Evolutionary conservation across 306 rosid species (phyloP), one percentile per base, ranked within the genome.

Genomic region (Macrotyloma uniflorum): DNA sequence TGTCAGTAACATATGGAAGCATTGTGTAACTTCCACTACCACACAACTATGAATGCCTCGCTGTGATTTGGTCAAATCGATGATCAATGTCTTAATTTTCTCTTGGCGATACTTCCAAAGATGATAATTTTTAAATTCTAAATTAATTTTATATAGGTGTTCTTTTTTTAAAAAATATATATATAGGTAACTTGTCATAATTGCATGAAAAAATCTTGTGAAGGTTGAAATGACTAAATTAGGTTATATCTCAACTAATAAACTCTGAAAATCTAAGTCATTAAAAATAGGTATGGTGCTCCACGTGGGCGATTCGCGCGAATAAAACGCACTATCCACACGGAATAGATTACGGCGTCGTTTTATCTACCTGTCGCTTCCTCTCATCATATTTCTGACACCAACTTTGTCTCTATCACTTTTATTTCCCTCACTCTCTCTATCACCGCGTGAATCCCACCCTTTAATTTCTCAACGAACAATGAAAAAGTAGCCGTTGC

Each of bases 401-500:
- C 59, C 28, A 1, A 13, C 35, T 6, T 18, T 22, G 50, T 54
- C 50, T 26, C 58, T 61, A 23, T 75, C 61, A 26, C 4, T 8
- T 72, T 57, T 8, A 11, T 6, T 4, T 5, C 8, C 2, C 3
- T 19, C 82, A 82, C 85, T 40, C 81, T 67, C 69, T 49, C n/a
- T 8, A 16, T 1, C 7, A 18, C 35, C 74, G 82, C 79, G 82
- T 82, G 75, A 18, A 4, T n/a, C 15, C 59, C 20, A 46, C 65
- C 20, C 36, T 1, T 38, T 28, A 43, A 3, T 1, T 14, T 40
- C 24, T 0, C 35, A 10, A 16, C 30, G 4, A 67, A 36, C 62
- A 61, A 77, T 16, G 47, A 19, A 64, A 24, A 79, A 59, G 38
- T 70, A 83, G 79, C 86, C 83, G 86, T 83, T 77, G 50, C 46